phyloP scores from a whole-genome alignment of 108 stramenopile species.

The Heterococcus sp. region DNA sequence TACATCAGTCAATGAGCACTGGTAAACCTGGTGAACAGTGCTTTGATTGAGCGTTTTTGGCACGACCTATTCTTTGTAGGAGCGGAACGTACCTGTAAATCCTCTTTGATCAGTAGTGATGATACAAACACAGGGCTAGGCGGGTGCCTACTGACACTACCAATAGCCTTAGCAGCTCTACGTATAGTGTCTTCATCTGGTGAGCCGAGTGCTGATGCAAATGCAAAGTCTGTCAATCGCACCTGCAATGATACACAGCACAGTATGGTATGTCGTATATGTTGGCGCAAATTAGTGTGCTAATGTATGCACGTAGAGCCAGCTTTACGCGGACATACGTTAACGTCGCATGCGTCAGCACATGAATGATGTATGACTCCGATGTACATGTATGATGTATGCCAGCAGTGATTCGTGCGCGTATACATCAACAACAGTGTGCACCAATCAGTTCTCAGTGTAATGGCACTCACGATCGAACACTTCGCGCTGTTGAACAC shows the following conservation, averaged over 20 bases:
- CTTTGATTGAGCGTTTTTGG: too few relatives aligned
- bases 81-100: background rate
- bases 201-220: constrained; percentile 3
- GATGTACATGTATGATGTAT: background rate
- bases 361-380: background rate
- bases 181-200: constrained; percentile 29
- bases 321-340: background rate
- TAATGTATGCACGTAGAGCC: background rate
- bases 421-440: too few relatives aligned
- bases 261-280: background rate
- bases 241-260: constrained; percentile 17
- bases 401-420: background rate
- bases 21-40: too few relatives aligned
- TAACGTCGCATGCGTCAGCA: background rate
- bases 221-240: constrained; percentile 26
- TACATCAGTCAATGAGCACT: too few relatives aligned
- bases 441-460: too few relatives aligned
- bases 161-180: background rate
- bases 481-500: too few relatives aligned
- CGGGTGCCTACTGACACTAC: background rate
- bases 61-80: too few relatives aligned
- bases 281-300: background rate
- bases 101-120: background rate
- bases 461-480: too few relatives aligned
- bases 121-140: background rate